Evolutionary conservation across 495 filamentous ascomycete species (phyloP), one percentile per base, ranked within the genome.

Genomic region (Podospora pseudocomata): DNA sequence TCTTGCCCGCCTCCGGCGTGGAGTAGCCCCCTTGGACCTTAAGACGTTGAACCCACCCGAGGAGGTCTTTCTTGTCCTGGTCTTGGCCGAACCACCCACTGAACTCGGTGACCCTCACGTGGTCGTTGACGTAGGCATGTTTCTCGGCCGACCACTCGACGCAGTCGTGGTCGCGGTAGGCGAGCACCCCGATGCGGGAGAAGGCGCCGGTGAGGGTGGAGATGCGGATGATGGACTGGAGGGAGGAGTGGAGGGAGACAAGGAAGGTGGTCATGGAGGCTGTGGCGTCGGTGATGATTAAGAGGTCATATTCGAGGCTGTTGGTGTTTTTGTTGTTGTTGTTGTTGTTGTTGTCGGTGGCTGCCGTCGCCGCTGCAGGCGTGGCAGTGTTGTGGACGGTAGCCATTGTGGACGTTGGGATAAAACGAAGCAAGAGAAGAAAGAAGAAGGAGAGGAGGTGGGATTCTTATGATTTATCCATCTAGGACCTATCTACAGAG

Each of bases 211-310:
- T 84, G 7, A 80, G 70, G 7, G 80, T 72, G 1, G 80, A 81
- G 20, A 84, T 77, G 30, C 78, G 75, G 34, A 84, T 80, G 63
- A 84, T 79, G 62, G 82, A 78, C 7, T 80, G 80, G 0, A 85
- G 72, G 2, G 81, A 81, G 4, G 59, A 69, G 60, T 75, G 75
- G 5, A 84, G 77, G 0, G 82, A 77, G 2, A 39, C 5, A 2
- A 83, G 72, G 62, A 79, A 83, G 56, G 63, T 61, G 30, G 55
- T 65, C 81, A 83, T 85, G 18, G 81, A 83, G 19, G 68, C 70
- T 0, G 82, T 85, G 16, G 78, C 79, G 67, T 85, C 82, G 13
- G 76, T 79, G 60, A 85, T 66, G 63, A 80, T 73, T 30, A 80
- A 63, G 26, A 80, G 72, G 60, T 79, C 79, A 67, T 77, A 80